Evolutionary conservation across 164 flowering plant genomes (phyloP).

Genomic region (Berberis vulgaris): DNA sequence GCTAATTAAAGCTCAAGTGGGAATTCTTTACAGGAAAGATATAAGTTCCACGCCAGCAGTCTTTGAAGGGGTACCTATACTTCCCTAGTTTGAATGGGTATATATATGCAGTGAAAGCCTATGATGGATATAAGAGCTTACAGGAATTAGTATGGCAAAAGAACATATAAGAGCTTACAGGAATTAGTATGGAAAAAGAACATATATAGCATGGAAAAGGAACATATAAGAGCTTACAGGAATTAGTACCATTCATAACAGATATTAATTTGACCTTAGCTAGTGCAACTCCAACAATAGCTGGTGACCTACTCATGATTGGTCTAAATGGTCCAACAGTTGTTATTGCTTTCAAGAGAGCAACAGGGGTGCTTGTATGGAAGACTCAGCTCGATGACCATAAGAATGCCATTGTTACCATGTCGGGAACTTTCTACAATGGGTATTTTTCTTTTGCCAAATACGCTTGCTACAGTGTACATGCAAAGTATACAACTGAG

Average conservation of each 20-base stretch:
- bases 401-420: constrained; percentile 16
- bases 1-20: constrained; percentile 30
- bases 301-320: constrained; percentile 28
- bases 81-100: constrained; percentile 48
- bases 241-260: constrained; percentile 4
- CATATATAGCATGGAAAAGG: too few relatives aligned
- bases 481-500: too few relatives aligned
- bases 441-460: too few relatives aligned
- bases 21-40: constrained; percentile 33
- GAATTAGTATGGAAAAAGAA: too few relatives aligned
- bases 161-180: constrained; percentile 26
- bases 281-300: constrained; percentile 34
- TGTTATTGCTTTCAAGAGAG: constrained; percentile 31
- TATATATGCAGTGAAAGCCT: constrained; percentile 36
- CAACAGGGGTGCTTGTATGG: constrained; percentile 32
- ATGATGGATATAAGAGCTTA: too few relatives aligned
- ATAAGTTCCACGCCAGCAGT: constrained; percentile 46
- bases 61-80: constrained; percentile 25
- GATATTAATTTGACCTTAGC: constrained; percentile 15
- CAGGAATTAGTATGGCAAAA: constrained; percentile 36
- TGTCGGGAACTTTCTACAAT: constrained; percentile 29
- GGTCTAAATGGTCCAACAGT: constrained; percentile 41
- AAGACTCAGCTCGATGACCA: constrained; percentile 13
- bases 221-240: too few relatives aligned
- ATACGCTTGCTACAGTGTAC: too few relatives aligned